Conservation (phyloP, 1,284 basidiomycete species). For the Lentinula novae-zelandiae region DNA sequence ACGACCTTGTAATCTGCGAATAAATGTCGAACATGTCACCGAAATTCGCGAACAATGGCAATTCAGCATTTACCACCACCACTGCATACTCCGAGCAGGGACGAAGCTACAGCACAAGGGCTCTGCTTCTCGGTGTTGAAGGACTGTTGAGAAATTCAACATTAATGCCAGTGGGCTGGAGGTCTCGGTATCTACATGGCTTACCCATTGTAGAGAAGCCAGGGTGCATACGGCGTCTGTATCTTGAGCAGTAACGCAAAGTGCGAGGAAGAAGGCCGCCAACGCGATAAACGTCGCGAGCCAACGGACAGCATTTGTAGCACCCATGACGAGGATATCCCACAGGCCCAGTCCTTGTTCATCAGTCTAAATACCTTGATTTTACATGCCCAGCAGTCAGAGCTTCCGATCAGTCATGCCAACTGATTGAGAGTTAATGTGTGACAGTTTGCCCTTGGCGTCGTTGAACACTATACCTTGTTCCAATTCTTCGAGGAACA, state of each 20-base stretch:
- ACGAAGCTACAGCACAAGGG: conserved; percentile 41
- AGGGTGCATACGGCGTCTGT: conserved; percentile 32
- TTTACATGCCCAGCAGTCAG: neutral
- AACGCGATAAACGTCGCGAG: neutral
- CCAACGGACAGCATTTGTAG: neutral
- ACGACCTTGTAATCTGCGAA: conserved; percentile 28
- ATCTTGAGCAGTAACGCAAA: conserved; percentile 24
- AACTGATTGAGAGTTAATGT: neutral
- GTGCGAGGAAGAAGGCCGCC: neutral
- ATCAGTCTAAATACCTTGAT: neutral
- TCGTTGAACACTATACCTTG: conserved; percentile 16
- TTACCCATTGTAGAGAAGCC: conserved; percentile 31
- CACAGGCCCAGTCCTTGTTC: neutral
- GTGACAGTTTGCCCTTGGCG: conserved; percentile 44
- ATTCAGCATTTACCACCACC: conserved; percentile 26
- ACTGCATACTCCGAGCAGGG: conserved; percentile 35
- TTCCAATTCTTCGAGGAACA: neutral
- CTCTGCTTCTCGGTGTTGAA: conserved; percentile 39
- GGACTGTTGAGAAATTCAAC: conserved; percentile 22
- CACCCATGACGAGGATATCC: neutral
- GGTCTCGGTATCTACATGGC: neutral
- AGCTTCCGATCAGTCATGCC: neutral
- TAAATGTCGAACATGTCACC: neutral
- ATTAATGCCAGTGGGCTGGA: neutral
- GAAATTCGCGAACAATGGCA: neutral